Conservation (phyloP, 2,329 filamentous ascomycete species). For the Aureobasidium sp. region DNA sequence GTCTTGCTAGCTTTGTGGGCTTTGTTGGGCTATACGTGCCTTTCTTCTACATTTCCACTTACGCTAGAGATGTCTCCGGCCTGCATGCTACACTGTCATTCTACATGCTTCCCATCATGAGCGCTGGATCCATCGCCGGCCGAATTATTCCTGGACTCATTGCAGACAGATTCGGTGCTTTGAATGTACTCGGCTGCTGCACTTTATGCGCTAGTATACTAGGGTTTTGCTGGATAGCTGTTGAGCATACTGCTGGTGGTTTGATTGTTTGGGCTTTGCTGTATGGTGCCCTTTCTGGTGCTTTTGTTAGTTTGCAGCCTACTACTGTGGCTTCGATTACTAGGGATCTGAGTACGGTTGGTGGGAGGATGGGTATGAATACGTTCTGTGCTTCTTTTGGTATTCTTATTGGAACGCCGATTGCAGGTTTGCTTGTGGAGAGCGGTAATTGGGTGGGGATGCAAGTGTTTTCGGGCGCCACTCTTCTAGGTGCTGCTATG, state of each 20-base stretch:
- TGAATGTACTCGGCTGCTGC: slow-evolving; percentile 45
- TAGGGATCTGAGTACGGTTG: slow-evolving; percentile 24
- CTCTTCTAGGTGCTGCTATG: slow-evolving; percentile 13
- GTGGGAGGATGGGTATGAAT: slow-evolving; percentile 26
- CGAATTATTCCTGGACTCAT: slow-evolving; percentile 51
- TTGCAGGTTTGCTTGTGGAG: slow-evolving; percentile 20
- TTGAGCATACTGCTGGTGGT: slow-evolving; percentile 20
- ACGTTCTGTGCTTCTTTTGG: slow-evolving; percentile 26
- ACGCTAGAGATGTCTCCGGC: slow-evolving; percentile 46
- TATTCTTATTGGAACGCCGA: slow-evolving; percentile 26
- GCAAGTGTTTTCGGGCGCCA: slow-evolving; percentile 25
- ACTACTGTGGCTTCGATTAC: slow-evolving; percentile 25
- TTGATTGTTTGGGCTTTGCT: slow-evolving; percentile 25
- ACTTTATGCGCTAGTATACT: slow-evolving; percentile 26
- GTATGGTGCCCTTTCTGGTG: slow-evolving; percentile 28
- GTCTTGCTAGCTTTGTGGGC: slow-evolving; percentile 42
- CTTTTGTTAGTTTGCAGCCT: slow-evolving; percentile 26
- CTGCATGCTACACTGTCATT: slow-evolving; percentile 46
- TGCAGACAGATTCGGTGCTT: slow-evolving; percentile 47
- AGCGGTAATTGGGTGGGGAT: slow-evolving; percentile 22
- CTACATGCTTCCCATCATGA: slow-evolving; percentile 62
- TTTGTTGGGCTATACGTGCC: slow-evolving; percentile 37
- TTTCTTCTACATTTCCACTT: slow-evolving; percentile 53
- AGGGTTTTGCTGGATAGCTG: slow-evolving; percentile 27
- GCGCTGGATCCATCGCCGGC: slow-evolving; percentile 52